A percentile compares a stretch with the other conserved stretches of the same genome.
phyloP scores from a whole-genome alignment of 2,329 filamentous ascomycete species.

The Alternaria arbusti region DNA sequence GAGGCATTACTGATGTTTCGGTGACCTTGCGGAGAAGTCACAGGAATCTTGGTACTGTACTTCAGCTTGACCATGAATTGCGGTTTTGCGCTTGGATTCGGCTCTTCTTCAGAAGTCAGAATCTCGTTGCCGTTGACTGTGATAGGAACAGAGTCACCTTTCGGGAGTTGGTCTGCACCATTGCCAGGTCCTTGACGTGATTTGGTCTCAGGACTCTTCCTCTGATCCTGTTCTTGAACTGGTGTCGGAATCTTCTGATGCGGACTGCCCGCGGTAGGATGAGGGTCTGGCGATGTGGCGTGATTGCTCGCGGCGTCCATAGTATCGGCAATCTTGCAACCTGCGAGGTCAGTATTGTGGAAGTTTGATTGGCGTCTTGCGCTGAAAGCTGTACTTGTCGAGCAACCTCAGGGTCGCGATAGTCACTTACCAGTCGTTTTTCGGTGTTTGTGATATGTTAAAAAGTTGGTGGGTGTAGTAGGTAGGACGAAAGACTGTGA shows the following conservation, averaged over 20 bases:
- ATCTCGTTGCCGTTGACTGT: not conserved
- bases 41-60: not conserved
- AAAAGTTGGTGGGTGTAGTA: not conserved
- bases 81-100: not conserved
- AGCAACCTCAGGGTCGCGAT: not conserved
- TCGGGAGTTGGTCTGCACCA: not conserved
- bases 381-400: not conserved
- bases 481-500: not conserved
- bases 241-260: not conserved
- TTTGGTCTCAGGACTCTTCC: not conserved
- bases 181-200: not conserved
- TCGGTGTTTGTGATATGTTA: not conserved
- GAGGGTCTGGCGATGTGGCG: not conserved
- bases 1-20: not conserved
- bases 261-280: not conserved
- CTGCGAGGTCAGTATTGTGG: not conserved
- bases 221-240: not conserved
- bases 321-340: not conserved
- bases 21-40: not conserved
- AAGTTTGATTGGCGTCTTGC: not conserved
- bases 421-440: not conserved
- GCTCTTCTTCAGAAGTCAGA: not conserved
- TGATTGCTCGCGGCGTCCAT: not conserved
- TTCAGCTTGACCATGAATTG: conserved; percentile 1
- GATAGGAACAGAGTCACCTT: no score